Conservation (phyloP, 768 basidiomycete species). For the Inosperma sp. region DNA sequence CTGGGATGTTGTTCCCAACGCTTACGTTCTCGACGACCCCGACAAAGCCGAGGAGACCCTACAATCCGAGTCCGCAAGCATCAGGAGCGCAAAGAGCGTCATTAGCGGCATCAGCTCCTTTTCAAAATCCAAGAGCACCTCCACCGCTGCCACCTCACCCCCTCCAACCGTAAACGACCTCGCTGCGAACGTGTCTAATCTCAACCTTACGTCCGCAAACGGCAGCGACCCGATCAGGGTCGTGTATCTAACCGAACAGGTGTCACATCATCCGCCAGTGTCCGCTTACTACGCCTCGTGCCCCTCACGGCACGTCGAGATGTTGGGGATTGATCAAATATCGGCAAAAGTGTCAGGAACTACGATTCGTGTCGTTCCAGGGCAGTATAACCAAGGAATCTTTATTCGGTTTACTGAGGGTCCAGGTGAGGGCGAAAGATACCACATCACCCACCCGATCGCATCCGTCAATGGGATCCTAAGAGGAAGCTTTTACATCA, state of each 20-base stretch:
- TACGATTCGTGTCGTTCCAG: constrained; percentile 75
- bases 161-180: constrained; percentile 39
- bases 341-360: constrained; percentile 89
- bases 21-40: constrained; percentile 36
- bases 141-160: constrained; percentile 53
- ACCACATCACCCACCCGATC: constrained; percentile 85
- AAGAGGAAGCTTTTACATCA: constrained; percentile 88
- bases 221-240: constrained; percentile 51
- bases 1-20: constrained; percentile 72
- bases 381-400: constrained; percentile 83
- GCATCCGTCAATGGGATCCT: constrained; percentile 91
- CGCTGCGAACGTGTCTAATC: constrained; percentile 55
- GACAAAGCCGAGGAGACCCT: constrained; percentile 17
- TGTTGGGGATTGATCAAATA: constrained; percentile 88
- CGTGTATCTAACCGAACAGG: constrained; percentile 84
- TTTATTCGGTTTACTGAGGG: constrained; percentile 75
- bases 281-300: constrained; percentile 79
- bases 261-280: constrained; percentile 96
- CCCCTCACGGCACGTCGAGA: constrained; percentile 65
- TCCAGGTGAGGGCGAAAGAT: constrained; percentile 70
- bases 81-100: constrained; percentile 55
- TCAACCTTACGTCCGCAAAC: constrained; percentile 42
- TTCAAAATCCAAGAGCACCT: constrained; percentile 50
- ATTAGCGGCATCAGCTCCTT: constrained; percentile 52
- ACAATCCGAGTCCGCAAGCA: constrained; percentile 49